These are phyloP conservation scores for Colletotrichum sublineola DNA, from an alignment of 2,329 filamentous ascomycete species.

Conservation along the genomic window DNA sequence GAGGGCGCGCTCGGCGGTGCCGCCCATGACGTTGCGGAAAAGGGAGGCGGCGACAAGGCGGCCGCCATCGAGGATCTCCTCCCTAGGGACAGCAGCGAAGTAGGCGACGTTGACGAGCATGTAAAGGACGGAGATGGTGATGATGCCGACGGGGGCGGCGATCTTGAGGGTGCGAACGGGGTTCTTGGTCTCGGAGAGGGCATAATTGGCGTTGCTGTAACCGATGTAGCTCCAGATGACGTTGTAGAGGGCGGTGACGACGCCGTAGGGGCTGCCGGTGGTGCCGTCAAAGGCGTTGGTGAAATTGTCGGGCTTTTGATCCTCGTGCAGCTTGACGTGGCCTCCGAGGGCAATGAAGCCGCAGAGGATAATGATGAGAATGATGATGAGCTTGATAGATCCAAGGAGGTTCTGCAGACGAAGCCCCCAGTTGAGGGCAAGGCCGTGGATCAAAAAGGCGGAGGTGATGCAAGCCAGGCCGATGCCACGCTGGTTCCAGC, in stretches of 20 bases:
- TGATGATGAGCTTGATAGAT: slow-evolving; percentile 74
- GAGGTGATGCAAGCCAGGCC: slow-evolving; percentile 76
- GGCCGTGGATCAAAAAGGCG: slow-evolving; percentile 75
- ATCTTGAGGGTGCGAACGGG: slow-evolving; percentile 74
- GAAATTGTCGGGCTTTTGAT: slow-evolving; percentile 73
- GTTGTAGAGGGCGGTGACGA: slow-evolving; percentile 79
- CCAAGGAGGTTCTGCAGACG: slow-evolving; percentile 76
- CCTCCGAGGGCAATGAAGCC: slow-evolving; percentile 74
- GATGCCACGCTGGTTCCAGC: slow-evolving; percentile 77
- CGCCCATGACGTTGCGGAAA: slow-evolving; percentile 69
- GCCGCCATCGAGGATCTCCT: slow-evolving; percentile 65
- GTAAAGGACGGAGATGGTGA: slow-evolving; percentile 71
- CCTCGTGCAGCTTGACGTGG: slow-evolving; percentile 64
- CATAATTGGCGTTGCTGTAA: slow-evolving; percentile 78
- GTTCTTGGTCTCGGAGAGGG: slow-evolving; percentile 74
- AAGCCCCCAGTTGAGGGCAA: slow-evolving; percentile 74
- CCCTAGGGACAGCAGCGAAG: slow-evolving; percentile 69
- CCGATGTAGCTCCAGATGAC: slow-evolving; percentile 80
- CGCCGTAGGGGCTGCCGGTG: slow-evolving; percentile 73
- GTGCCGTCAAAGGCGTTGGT: slow-evolving; percentile 74
- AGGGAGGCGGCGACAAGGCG: slow-evolving; percentile 67
- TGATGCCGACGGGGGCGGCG: slow-evolving; percentile 73
- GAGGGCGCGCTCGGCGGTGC: slow-evolving; percentile 67
- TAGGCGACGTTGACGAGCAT: slow-evolving; percentile 77
- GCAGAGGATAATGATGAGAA: slow-evolving; percentile 74